Evolutionary conservation across 306 rosid genomes (phyloP).

Genomic region (Pterocarpus macrocarpus): DNA sequence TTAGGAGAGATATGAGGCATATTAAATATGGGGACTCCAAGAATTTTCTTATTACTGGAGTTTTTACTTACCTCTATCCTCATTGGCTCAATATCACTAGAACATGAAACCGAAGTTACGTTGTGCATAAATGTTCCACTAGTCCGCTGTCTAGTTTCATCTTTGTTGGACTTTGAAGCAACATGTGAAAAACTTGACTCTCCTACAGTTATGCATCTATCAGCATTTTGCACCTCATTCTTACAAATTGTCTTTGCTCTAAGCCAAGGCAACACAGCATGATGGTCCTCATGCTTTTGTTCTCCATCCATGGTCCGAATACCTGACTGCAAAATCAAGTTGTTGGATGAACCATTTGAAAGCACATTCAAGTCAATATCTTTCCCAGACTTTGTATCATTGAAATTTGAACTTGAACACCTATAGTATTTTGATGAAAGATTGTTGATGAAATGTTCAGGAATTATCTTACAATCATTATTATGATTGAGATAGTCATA

Average conservation of each 20-base stretch:
- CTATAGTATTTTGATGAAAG: conserved; percentile 52
- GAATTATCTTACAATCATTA: conserved; percentile 53
- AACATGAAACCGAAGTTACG: conserved; percentile 53
- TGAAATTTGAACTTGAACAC: conserved; percentile 64
- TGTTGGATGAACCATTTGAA: conserved; percentile 64
- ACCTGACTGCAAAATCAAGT: conserved; percentile 49
- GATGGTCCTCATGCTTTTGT: conserved; percentile 62
- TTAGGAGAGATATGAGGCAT: conserved; percentile 59
- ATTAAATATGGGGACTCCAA: conserved; percentile 77
- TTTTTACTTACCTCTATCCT: conserved; percentile 59
- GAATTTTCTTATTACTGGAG: conserved; percentile 62
- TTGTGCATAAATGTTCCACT: conserved; percentile 52
- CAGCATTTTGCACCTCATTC: conserved; percentile 57
- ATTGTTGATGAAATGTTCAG: conserved; percentile 55
- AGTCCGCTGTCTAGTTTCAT: conserved; percentile 56
- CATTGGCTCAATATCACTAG: conserved; percentile 56
- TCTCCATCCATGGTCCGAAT: conserved; percentile 56
- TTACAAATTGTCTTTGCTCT: conserved; percentile 59
- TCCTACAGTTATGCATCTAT: conserved; percentile 49
- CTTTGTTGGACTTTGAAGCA: conserved; percentile 51
- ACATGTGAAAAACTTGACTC: conserved; percentile 58
- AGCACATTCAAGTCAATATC: conserved; percentile 79
- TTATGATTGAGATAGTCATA: conserved; percentile 62
- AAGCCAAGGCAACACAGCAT: conserved; percentile 75
- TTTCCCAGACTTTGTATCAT: conserved; percentile 62